Conservation (phyloP, 1,139 yeast species). For the Hyphopichia burtonii region DNA sequence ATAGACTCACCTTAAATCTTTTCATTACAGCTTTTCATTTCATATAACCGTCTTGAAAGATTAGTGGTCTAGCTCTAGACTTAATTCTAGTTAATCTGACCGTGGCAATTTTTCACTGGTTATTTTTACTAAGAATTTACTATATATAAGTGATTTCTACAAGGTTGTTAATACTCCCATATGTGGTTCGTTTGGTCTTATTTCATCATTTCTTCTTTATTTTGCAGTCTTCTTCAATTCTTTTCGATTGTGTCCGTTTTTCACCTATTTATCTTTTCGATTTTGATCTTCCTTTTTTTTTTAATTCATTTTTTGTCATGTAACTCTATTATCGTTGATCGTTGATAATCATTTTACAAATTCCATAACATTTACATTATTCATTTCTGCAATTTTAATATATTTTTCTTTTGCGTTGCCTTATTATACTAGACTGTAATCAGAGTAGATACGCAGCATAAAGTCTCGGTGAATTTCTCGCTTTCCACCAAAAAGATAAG, state of each 20-base stretch:
- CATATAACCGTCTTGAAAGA: slow-evolving; percentile 1
- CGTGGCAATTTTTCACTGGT: background rate
- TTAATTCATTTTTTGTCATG: background rate
- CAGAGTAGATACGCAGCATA: too few species aligned
- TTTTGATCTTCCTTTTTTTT: too few species aligned
- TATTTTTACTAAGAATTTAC: too few species aligned
- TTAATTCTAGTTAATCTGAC: background rate
- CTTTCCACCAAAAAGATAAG: too few species aligned
- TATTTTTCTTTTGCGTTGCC: background rate
- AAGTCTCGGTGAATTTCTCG: too few species aligned
- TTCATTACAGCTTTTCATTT: too few species aligned
- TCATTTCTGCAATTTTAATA: background rate
- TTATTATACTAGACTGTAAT: background rate
- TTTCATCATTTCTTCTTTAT: too few species aligned
- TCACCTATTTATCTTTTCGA: too few species aligned
- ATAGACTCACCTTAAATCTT: slow-evolving; percentile 6
- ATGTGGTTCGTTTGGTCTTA: background rate
- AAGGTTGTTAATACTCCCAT: too few species aligned
- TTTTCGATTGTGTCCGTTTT: too few species aligned
- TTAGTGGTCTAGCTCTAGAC: background rate
- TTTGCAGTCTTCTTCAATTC: too few species aligned
- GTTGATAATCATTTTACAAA: background rate
- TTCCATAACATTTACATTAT: background rate
- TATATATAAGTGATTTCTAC: too few species aligned
- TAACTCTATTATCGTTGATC: background rate